Base-by-base conservation (phyloP, 768 basidiomycete species). In the Leccinum olivaceopallidum region DNA sequence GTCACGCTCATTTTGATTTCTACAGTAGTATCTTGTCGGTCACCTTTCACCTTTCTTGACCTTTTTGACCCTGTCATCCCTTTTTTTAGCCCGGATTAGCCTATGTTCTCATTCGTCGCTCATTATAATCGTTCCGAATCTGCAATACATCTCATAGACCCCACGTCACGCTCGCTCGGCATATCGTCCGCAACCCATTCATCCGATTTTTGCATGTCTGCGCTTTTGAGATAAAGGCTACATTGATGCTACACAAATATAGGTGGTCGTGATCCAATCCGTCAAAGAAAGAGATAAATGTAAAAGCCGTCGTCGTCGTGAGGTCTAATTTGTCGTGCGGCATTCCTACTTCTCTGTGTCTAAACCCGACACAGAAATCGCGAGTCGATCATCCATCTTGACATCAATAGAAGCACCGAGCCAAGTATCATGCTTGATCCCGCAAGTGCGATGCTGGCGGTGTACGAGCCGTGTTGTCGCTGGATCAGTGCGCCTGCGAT, bases 381-480 rank as follows among this genome's bases (percentile, higher is more conserved):
- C 26, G 69, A 65, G 63, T 84, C 72, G 48, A 85, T 77, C 56
- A 71, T 76, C 30, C 85, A 60, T 67, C 77, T 83, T 20, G 85
- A 80, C 36, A 75, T 73, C 10, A 87, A 69, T 57, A 89, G 77
- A 64, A 87, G 76, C 26, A 83, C 59, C 5, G 88, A 87, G 9
- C 89, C 88, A 28, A 79, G 70, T 57, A 89, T 73, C 59, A 87
- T 75, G 22, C 83, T 81, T 48, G 80, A 73, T 32, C 89, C 88
- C 6, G 86, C 80, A 63, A 88, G 83, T 20, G 80, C 69, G 60
- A 87, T 86, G 75, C 87, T 78, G 36, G 80, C 79, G 0, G 68
- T 68, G 67, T 76, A 78, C 61, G 78, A 82, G 9, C 82, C 85
- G 37, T 80, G 73, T 42, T 75, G 71, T 34, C 60, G 70, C 24